These are phyloP conservation scores for Biscogniauxia sp. DNA, from an alignment of 2,329 filamentous ascomycete species.

Conservation along the genomic window DNA sequence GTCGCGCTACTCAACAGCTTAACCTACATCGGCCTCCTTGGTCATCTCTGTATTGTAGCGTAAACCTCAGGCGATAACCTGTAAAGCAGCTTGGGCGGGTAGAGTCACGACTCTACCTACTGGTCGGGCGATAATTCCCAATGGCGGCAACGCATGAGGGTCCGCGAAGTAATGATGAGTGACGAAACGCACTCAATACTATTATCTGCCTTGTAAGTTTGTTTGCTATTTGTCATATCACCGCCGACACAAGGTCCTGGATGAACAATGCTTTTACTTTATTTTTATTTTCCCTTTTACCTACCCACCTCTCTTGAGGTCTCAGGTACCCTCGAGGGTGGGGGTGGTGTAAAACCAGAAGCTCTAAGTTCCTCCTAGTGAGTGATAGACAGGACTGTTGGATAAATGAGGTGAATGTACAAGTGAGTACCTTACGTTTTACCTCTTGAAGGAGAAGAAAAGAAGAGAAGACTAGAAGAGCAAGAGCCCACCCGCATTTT, in stretches of 20 bases:
- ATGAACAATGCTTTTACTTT: not conserved
- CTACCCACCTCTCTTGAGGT: not conserved
- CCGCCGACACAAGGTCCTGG: not conserved
- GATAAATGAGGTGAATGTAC: not conserved
- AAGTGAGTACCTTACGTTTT: no score
- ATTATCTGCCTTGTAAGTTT: not conserved
- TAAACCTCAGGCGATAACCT: not conserved
- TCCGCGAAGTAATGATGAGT: not conserved
- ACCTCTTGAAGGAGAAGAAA: no score
- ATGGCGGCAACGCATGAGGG: not conserved
- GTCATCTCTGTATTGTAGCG: not conserved
- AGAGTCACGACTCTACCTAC: not conserved
- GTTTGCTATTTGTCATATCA: not conserved
- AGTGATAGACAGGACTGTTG: no score
- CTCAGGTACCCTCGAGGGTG: not conserved
- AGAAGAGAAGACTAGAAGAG: no score
- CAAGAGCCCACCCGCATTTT: not conserved
- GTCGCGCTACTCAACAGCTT: not conserved
- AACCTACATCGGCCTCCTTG: not conserved
- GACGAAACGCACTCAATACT: not conserved
- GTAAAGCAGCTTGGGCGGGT: not conserved
- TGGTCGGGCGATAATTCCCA: not conserved
- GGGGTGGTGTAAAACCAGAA: not conserved
- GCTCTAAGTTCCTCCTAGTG: not conserved
- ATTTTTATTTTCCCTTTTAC: not conserved